Conservation (phyloP, 805 yeast genomes). For the Candida awuae region DNA sequence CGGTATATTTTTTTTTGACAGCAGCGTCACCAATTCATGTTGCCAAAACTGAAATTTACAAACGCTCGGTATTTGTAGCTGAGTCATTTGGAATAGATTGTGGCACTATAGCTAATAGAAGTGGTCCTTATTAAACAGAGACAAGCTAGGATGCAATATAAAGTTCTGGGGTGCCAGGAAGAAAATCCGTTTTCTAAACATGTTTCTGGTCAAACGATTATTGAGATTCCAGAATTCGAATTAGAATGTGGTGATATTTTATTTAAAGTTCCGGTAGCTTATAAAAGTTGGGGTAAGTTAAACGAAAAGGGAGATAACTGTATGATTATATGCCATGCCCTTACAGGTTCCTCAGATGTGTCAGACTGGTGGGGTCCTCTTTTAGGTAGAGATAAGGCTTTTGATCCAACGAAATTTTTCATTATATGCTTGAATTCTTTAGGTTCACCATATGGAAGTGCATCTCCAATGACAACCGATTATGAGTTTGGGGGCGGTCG, state of each 20-base stretch:
- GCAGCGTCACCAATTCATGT: slow-evolving; percentile 3
- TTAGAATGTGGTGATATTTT: slow-evolving; percentile 79
- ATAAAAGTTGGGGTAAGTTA: slow-evolving; percentile 89
- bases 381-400: slow-evolving; percentile 75
- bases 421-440: slow-evolving; percentile 85
- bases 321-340: slow-evolving; percentile 89
- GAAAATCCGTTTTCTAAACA: slow-evolving; percentile 63
- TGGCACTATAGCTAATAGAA: not conserved
- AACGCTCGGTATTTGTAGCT: no score
- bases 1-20: no score
- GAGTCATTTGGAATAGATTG: no score
- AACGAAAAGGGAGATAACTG: slow-evolving; percentile 66
- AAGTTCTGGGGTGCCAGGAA: slow-evolving; percentile 37
- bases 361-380: slow-evolving; percentile 99
- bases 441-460: slow-evolving; percentile 95
- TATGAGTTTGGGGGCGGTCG: slow-evolving; percentile 60
- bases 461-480: slow-evolving; percentile 81
- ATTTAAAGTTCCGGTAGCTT: slow-evolving; percentile 79
- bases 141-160: slow-evolving; percentile 22
- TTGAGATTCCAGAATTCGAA: slow-evolving; percentile 62
- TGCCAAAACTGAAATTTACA: no score
- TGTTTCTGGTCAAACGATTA: slow-evolving; percentile 71
- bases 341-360: slow-evolving; percentile 93
- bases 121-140: not conserved
- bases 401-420: slow-evolving; percentile 83